Evolutionary conservation across 1,139 yeast species (phyloP).

Genomic region (Lodderomyces pseudojiufengensis): DNA sequence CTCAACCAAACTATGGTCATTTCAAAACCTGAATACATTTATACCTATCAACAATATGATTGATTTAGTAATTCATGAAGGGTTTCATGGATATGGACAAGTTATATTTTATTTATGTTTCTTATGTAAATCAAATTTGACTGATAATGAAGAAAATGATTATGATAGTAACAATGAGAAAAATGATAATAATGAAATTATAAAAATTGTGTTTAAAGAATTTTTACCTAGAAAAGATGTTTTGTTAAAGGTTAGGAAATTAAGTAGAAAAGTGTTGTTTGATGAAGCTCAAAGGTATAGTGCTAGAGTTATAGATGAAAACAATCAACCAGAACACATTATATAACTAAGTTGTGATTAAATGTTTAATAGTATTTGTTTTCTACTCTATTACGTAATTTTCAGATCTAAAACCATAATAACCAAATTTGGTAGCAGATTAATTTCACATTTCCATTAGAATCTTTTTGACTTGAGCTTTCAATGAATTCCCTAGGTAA

Average conservation of each 20-base stretch:
- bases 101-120: constrained; percentile 61
- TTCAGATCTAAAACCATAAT: too few species aligned
- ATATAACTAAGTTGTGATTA: too few species aligned
- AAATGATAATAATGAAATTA: constrained; percentile 13
- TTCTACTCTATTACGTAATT: too few species aligned
- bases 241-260: constrained; percentile 37
- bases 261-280: constrained; percentile 36
- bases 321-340: too few species aligned
- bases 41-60: constrained; percentile 51
- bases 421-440: too few species aligned
- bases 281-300: constrained; percentile 35
- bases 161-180: constrained; percentile 24
- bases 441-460: too few species aligned
- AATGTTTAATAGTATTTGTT: too few species aligned
- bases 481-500: too few species aligned
- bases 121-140: constrained; percentile 31
- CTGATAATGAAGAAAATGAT: neutral
- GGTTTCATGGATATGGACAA: constrained; percentile 57
- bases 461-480: too few species aligned
- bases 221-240: constrained; percentile 44
- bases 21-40: constrained; percentile 30
- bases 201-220: constrained; percentile 49
- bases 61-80: constrained; percentile 66
- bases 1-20: constrained; percentile 28
- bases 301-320: too few species aligned